Evolutionary conservation across 352 stramenopile genomes (phyloP).

Genomic region (Globisporangium echinulatum): DNA sequence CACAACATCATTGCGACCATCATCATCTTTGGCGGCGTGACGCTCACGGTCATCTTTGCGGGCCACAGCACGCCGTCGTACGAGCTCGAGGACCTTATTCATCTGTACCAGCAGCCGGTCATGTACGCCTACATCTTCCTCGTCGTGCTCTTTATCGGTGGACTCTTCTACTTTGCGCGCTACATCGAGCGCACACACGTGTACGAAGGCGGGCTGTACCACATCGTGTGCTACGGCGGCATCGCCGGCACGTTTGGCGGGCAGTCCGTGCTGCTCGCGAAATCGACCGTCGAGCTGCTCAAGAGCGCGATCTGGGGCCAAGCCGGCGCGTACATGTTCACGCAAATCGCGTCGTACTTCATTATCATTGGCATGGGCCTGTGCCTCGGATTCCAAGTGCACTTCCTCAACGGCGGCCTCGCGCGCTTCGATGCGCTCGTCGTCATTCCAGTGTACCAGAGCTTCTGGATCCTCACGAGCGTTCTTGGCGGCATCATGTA

Average conservation of each 20-base stretch:
- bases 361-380: slow-evolving; percentile 50
- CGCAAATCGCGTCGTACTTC: slow-evolving; percentile 61
- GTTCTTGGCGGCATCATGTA: slow-evolving; percentile 88
- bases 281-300: slow-evolving; percentile 71
- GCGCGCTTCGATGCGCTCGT: slow-evolving; percentile 76
- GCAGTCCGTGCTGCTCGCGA: slow-evolving; percentile 83
- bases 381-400: slow-evolving; percentile 73
- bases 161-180: slow-evolving; percentile 37
- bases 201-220: slow-evolving; percentile 59
- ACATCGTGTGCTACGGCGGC: slow-evolving; percentile 82
- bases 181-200: slow-evolving; percentile 70
- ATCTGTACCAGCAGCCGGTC: slow-evolving; percentile 69
- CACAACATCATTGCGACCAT: slow-evolving; percentile 75
- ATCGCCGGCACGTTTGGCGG: slow-evolving; percentile 72
- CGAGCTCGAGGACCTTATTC: slow-evolving; percentile 72
- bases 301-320: slow-evolving; percentile 79
- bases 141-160: slow-evolving; percentile 57
- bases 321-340: slow-evolving; percentile 53
- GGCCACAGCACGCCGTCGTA: slow-evolving; percentile 83
- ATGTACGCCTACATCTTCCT: slow-evolving; percentile 75
- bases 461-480: slow-evolving; percentile 87
- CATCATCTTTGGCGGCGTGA: slow-evolving; percentile 88
- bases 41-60: slow-evolving; percentile 86
- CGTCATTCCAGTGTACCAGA: slow-evolving; percentile 84
- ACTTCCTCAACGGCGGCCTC: slow-evolving; percentile 75